Conservation (phyloP, 345 rosid species). For the Nephelium lappaceum region DNA sequence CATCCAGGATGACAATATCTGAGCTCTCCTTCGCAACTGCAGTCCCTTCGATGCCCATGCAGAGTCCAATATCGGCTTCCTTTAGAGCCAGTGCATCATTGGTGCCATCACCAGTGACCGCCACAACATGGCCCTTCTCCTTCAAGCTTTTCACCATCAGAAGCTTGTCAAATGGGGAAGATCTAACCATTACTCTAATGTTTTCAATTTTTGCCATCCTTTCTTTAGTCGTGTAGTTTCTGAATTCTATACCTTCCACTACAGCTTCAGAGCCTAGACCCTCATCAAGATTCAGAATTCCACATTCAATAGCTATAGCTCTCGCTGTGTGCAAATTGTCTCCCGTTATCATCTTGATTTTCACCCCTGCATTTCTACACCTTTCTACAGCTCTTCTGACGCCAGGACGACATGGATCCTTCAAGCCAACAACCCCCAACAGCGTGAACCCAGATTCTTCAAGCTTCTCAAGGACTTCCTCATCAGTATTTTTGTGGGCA, state of each 20-base stretch:
- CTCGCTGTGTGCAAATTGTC: constrained; percentile 42
- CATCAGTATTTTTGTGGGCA: constrained; percentile 28
- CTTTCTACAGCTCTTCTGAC: constrained; percentile 39
- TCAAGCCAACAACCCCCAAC: constrained; percentile 41
- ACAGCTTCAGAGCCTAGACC: constrained; percentile 23
- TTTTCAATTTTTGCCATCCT: constrained; percentile 27
- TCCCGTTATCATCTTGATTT: constrained; percentile 43
- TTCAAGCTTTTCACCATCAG: constrained; percentile 48
- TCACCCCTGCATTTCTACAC: constrained; percentile 41
- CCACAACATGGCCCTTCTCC: constrained; percentile 47
- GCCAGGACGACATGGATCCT: constrained; percentile 54
- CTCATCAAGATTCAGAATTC: constrained; percentile 28
- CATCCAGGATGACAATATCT: constrained; percentile 46
- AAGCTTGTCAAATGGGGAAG: constrained; percentile 56
- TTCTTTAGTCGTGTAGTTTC: constrained; percentile 33
- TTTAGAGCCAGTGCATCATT: constrained; percentile 59
- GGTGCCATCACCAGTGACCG: constrained; percentile 57
- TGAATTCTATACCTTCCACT: constrained; percentile 39
- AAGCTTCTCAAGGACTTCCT: constrained; percentile 10
- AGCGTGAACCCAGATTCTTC: constrained; percentile 33
- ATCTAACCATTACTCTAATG: constrained; percentile 51
- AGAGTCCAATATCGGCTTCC: constrained; percentile 44
- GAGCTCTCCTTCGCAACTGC: constrained; percentile 46
- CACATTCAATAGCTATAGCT: constrained; percentile 46
- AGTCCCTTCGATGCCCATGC: constrained; percentile 46